These are phyloP conservation scores for Poterioochromonas sp. DNA, from an alignment of 352 stramenopile genomes.

Conservation along the genomic window DNA sequence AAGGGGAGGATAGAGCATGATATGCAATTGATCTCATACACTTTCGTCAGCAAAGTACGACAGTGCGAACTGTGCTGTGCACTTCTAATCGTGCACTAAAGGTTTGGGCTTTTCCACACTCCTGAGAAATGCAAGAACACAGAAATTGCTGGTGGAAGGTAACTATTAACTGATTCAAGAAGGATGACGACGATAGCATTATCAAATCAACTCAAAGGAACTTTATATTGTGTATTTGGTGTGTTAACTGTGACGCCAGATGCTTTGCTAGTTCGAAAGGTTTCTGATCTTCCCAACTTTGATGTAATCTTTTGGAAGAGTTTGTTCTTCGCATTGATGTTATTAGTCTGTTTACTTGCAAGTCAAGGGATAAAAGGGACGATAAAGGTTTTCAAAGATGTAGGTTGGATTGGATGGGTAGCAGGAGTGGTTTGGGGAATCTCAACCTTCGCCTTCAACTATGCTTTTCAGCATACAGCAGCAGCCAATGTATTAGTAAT, in stretches of 20 bases:
- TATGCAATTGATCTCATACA: too few relatives aligned
- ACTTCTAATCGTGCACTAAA: too few relatives aligned
- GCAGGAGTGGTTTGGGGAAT: neutral
- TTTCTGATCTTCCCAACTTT: neutral
- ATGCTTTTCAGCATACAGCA: neutral
- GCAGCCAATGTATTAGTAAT: slow-evolving; percentile 9
- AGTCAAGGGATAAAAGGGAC: neutral
- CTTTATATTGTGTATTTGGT: neutral
- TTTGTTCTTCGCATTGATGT: neutral
- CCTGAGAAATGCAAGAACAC: too few relatives aligned
- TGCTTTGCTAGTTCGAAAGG: neutral
- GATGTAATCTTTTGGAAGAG: neutral
- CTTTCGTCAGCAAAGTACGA: too few relatives aligned
- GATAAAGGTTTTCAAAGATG: neutral
- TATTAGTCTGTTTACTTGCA: neutral
- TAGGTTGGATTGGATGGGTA: neutral
- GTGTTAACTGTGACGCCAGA: neutral
- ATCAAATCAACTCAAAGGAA: neutral
- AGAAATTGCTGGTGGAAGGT: too few relatives aligned
- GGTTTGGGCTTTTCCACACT: too few relatives aligned
- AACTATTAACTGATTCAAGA: too few relatives aligned
- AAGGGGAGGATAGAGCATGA: too few relatives aligned
- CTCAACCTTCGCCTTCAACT: neutral
- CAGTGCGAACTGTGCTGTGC: too few relatives aligned
- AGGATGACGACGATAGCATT: neutral